Base-by-base conservation (phyloP, 495 filamentous ascomycete genomes). In the Hypoxylon trugodes region DNA sequence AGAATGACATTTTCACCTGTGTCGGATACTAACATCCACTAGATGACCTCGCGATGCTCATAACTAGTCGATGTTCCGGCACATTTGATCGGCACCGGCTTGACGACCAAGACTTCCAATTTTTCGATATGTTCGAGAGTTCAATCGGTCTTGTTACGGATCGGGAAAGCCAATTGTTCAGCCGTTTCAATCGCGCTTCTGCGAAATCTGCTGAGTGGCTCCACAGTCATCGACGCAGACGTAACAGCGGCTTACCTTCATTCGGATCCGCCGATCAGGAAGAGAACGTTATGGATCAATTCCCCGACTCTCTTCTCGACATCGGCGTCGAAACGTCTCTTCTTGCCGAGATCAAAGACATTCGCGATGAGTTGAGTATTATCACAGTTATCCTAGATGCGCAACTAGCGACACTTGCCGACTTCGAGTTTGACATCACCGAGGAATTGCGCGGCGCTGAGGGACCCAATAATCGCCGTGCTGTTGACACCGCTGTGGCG, bases 291-390 rank as follows among this genome's bases (percentile, higher is more conserved):
- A 80, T 26, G 69, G 84, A 68, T 32, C 59, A 67, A 19, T 90
- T 89, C 59, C 80, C 87, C 32, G 87, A 90, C 67, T 81, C 82
- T 28, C 76, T 90, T 2, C 79, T 90, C 3, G 86, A 90, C 40
- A 90, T 90, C 42, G 86, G 85, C 33, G 77, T 82, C 32, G 88
- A 91, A 70, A 89, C 86, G 1, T 82, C 85, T 52, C 77, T 89
- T 0, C 76, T 90, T 0, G 79, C 84, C 3, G 87, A 91, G 58
- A 83, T 84, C 7, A 91, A 90, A 69, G 88, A 91, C 66, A 89
- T 91, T 57, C 80, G 85, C 4, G 88, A 90, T 58, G 88, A 90
- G 66, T 77, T 90, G n/a, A 86, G 86, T 70, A 90, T 90, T 80
- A 87, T 90, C 50, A 69, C 73, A 16, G 85, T 82, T 8, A 82